Evolutionary conservation across 805 yeast genomes (phyloP), one percentile per base, ranked within the genome.

Genomic region (Candida alai): DNA sequence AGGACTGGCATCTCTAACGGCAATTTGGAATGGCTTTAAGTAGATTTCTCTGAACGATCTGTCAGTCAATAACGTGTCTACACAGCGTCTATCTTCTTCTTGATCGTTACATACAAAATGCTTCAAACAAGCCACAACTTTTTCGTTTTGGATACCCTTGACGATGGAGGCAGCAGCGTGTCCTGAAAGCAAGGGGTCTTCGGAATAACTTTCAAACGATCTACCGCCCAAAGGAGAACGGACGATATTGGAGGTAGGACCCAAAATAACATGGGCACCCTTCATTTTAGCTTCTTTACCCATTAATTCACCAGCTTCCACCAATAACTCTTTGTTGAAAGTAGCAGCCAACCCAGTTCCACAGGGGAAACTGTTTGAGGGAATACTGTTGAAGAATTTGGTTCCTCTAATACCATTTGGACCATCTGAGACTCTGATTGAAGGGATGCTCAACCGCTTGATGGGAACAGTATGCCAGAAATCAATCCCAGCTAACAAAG

Each of bases 321-420:
- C 36, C 20, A 76, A 55, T 39, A 78, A 55, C 3, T 67, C 70
- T 47, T 68, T 65, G 54, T 78, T 68, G 55, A 71, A 77, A 15
- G 81, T 71, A 3, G 82, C 54, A 2, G 76, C 82, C 49, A 78
- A 49, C 4, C 67, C 81, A 7, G 83, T 74, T 19, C 82, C 83
- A 48, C 74, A 70, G 5, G 83, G 80, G 44, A 78, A 65, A 41
- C 80, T 75, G 40, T 76, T 78, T 27, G 80, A 64, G 6, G 78
- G 77, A 16, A 64, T 60, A 24, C 73, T 64, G 40, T 69, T 59
- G 47, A 74, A 72, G 47, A 75, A 74, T 27, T 58, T 65, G 14
- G 78, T 74, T 17, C 83, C 83, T 42, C 83, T 61, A 30, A 76
- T 64, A 42, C 84, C 84, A 47, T 78, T 78, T 30, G 84, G 84